Percentiles rank a stretch among this genome's conserved stretches.
These are phyloP conservation scores for Rhizomucor pusillus DNA, from an alignment of 371 early-diverging fungal genomes.

Conservation along the genomic window DNA sequence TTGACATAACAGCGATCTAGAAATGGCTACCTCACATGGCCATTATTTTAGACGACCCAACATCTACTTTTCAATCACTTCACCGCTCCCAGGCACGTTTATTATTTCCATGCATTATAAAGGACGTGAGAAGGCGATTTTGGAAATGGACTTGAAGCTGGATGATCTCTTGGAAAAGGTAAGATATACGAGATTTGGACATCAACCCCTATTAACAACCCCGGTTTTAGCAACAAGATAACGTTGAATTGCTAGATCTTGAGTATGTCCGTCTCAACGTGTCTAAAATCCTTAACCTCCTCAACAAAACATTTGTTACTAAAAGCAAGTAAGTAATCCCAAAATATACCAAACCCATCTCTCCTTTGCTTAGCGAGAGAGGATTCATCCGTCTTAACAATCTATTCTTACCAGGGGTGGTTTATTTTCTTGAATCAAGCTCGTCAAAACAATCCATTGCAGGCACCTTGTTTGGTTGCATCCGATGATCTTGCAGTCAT, in stretches of 20 bases:
- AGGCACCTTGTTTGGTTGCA: slow-evolving; percentile 16
- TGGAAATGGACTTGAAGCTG: slow-evolving; percentile 92
- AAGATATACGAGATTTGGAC: too few species aligned
- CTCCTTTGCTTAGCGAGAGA: slow-evolving; percentile 19
- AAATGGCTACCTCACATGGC: too few species aligned
- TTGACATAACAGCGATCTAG: too few species aligned
- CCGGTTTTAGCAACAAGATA: slow-evolving; percentile 93
- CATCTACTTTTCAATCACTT: slow-evolving; percentile 83
- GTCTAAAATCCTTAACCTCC: slow-evolving; percentile 31
- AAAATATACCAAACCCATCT: too few species aligned
- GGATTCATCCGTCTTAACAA: slow-evolving; percentile 13
- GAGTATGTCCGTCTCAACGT: slow-evolving; percentile 89
- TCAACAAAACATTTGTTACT: slow-evolving; percentile 43
- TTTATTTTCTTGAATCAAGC: slow-evolving; percentile 20
- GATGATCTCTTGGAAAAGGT: slow-evolving; percentile 94
- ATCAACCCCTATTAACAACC: too few species aligned
- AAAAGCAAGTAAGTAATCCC: slow-evolving; percentile 51
- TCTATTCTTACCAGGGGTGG: slow-evolving; percentile 21
- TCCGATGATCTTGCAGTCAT: slow-evolving; percentile 3
- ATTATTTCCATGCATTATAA: slow-evolving; percentile 84
- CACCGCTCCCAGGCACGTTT: slow-evolving; percentile 86
- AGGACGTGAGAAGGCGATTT: slow-evolving; percentile 86
- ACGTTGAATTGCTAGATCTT: slow-evolving; percentile 78
- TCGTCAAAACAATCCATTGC: slow-evolving; percentile 9
- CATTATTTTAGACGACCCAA: slow-evolving; percentile 62